Evolutionary conservation across 768 basidiomycete genomes (phyloP), one percentile per base, ranked within the genome.

Genomic region (Lactarius trivialis): DNA sequence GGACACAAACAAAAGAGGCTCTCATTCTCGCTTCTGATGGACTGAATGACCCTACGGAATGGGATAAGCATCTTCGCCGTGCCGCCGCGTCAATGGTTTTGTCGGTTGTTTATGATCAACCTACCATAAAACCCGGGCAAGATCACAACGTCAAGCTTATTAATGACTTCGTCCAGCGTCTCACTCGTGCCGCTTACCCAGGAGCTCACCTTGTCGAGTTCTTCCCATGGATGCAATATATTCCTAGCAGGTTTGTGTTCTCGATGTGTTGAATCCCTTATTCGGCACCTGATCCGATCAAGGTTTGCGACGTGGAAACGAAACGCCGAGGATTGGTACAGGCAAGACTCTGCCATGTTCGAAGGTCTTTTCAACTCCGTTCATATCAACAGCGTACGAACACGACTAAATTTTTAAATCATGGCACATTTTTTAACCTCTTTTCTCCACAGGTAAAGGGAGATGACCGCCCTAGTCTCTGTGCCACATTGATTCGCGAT

Each of bases 141-240:
- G 69, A 69, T 48, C 53, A 49, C 8, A 15, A 61, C 11, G 54
- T 75, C 36, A 60, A 49, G 14, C 63, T 66, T 14, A 68, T 75
- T 14, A 64, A 68, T 43, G 65, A 67, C 43, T 67, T 72, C 34
- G 65, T 71, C 11, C 50, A 64, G 8, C 69, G 74, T 9, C 58
- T 77, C 17, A 72, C 72, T 15, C 67, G 67, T 11, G 75, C 78
- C 3, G 70, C 71, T 9, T 68, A 70, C 37, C 77, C 76, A 39
- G 78, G 78, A 2, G 68, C 71, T 32, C 72, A 73, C 61, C 32
- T 66, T 6, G 64, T 61, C 5, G 66, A 66, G 19, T 66, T 66
- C 28, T 66, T 60, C 50, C 65, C 64, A 12, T 67, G 63, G 63
- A 66, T 66, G 64, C 45, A 7, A 14, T 59, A 64, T 21, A 65